Percentiles rank a stretch among this genome's conserved stretches.
Conservation (phyloP, 306 rosid genomes). For the Geum urbanum region DNA sequence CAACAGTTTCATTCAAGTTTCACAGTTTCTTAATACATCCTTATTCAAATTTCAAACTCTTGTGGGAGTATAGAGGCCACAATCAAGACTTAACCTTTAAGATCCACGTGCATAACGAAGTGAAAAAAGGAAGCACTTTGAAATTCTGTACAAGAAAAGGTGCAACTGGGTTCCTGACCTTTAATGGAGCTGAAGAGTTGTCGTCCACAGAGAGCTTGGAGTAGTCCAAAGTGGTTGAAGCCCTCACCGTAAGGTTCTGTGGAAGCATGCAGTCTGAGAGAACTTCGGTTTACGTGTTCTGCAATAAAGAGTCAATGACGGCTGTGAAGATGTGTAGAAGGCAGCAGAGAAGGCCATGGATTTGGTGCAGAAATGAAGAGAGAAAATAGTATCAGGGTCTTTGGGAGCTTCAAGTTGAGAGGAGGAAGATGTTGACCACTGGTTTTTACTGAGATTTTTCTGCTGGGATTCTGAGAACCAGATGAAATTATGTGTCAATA, state of each 20-base stretch:
- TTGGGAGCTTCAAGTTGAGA: background rate
- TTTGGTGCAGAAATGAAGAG: slow-evolving; percentile 22
- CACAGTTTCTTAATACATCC: background rate
- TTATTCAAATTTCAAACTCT: background rate
- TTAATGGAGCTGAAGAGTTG: slow-evolving; percentile 45
- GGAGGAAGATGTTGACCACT: slow-evolving; percentile 30
- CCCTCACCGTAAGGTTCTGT: slow-evolving; percentile 47
- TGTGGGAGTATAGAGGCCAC: background rate
- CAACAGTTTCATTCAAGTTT: background rate
- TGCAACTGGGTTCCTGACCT: slow-evolving; percentile 42
- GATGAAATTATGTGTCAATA: background rate
- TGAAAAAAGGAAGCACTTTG: background rate
- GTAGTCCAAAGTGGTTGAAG: slow-evolving; percentile 69
- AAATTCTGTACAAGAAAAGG: background rate
- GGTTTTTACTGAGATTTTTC: slow-evolving; percentile 27
- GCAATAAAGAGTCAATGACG: slow-evolving; percentile 30
- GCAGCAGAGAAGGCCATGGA: slow-evolving; percentile 67
- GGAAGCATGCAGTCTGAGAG: slow-evolving; percentile 29
- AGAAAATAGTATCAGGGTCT: slow-evolving; percentile 3
- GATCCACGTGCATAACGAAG: slow-evolving; percentile 3
- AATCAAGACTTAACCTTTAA: background rate
- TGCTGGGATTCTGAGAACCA: background rate
- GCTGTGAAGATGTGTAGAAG: slow-evolving; percentile 46
- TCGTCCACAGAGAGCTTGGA: slow-evolving; percentile 55
- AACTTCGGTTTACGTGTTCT: slow-evolving; percentile 41